Conservation (phyloP, 2,329 filamentous ascomycete genomes). For the Trichoderma asperellum region DNA sequence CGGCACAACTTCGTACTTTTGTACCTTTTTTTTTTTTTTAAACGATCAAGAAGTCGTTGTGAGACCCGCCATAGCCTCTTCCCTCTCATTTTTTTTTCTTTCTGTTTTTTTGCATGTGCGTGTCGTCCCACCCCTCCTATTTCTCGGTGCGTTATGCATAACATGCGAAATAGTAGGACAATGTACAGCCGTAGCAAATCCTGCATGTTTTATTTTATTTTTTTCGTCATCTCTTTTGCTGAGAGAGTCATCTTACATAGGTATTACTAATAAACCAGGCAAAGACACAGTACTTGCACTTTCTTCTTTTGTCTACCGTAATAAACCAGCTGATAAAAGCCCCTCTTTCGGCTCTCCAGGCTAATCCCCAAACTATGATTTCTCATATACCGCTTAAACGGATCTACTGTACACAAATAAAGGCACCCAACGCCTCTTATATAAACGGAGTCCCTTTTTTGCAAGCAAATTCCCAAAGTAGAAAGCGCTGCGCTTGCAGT, state of each 20-base stretch:
- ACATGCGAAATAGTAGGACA: neutral
- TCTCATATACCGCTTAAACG: neutral
- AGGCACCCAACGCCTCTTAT: neutral
- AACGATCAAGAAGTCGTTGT: too few relatives aligned
- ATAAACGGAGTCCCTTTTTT: neutral
- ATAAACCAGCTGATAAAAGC: neutral
- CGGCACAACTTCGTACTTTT: neutral
- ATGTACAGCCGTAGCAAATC: neutral
- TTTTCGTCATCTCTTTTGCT: neutral
- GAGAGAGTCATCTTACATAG: neutral
- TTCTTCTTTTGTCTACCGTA: neutral
- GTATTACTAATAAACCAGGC: neutral
- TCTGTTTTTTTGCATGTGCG: too few relatives aligned
- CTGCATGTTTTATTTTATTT: neutral
- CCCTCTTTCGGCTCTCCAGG: neutral
- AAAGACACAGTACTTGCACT: neutral
- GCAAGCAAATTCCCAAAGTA: neutral
- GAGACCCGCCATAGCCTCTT: too few relatives aligned
- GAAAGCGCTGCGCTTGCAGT: neutral
- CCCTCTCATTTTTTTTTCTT: too few relatives aligned
- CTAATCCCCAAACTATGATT: neutral
- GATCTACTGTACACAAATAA: neutral
- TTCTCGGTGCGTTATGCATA: neutral
- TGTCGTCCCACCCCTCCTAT: neutral
- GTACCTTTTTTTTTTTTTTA: neutral